phyloP scores from a whole-genome alignment of 768 basidiomycete species.

The Lactarius indigo region DNA sequence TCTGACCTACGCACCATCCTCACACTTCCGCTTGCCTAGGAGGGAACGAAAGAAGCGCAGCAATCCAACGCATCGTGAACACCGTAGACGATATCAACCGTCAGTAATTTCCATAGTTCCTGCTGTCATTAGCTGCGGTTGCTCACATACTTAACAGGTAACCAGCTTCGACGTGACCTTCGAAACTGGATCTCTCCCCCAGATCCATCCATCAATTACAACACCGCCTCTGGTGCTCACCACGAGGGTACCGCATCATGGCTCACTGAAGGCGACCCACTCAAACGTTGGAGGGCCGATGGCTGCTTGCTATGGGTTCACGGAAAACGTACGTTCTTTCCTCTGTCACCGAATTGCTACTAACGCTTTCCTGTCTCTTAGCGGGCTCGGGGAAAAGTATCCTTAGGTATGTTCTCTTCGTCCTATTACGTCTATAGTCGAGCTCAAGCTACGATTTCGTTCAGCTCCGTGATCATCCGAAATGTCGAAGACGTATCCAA shows the following conservation, averaged over 20 bases:
- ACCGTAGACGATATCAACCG: too few species aligned
- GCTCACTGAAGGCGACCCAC: too few species aligned
- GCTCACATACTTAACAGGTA: too few species aligned
- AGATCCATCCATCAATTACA: too few species aligned
- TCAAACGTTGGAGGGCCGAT: too few species aligned
- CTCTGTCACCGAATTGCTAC: neutral
- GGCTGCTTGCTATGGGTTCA: neutral
- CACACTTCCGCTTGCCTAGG: neutral
- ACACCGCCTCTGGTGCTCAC: too few species aligned
- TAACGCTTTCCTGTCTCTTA: neutral
- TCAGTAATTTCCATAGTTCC: too few species aligned
- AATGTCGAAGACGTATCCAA: neutral
- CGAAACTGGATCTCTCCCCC: too few species aligned
- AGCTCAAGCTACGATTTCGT: neutral
- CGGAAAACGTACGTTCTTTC: neutral
- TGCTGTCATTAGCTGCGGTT: too few species aligned
- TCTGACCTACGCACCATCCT: neutral
- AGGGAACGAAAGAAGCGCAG: neutral
- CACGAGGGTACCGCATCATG: too few species aligned
- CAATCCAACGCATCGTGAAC: neutral
- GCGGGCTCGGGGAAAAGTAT: constrained; percentile 16
- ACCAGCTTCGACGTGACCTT: too few species aligned
- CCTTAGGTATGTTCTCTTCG: neutral
- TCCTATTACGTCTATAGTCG: neutral
- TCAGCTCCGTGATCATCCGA: constrained; percentile 5